Evolutionary conservation across 1,284 basidiomycete genomes (phyloP), one percentile per base, ranked within the genome.

Genomic region (Chalciporus sp.): DNA sequence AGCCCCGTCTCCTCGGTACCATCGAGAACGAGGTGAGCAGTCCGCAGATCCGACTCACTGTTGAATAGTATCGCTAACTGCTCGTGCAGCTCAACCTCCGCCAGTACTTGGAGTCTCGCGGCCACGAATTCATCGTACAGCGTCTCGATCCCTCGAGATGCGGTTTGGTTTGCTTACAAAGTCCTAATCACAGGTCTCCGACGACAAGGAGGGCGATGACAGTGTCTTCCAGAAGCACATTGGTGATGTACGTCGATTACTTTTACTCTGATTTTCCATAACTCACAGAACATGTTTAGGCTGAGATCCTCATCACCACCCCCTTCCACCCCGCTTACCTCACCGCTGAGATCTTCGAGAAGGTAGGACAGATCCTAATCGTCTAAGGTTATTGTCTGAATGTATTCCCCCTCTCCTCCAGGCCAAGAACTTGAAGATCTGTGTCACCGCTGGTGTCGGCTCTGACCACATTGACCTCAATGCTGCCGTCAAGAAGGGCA

Each of bases 381-480:
- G 19, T 40, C 14, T 14, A 17, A 16, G 3, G 12, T 40, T 4
- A 31, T 19, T 29, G 3, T 47, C 23, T 23, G 23, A 23, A 6
- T 23, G 23, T 23, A n/a, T 33, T 44, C 4, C 52, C 12, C 11
- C 29, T 27, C 27, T 31, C 6, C 16, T 29, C n/a, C 35, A 62
- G 62, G 80, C 81, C 9, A 72, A 72, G 64, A 81, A 83, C 51
- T 75, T 83, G 63, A 84, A 80, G 72, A 74, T 81, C 50, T 77
- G 39, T 54, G 0, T 97, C 65, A 98, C 95, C 10, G 95, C 95
- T 50, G 95, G 95, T 75, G 94, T 98, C 45, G 94, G 94, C 11
- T 95, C 92, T 29, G 95, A 96, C 76, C 92, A 94, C 74, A 86
- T 97, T 65, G 94, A 97, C 72, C 82, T 97, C 52, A 88, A 95